Evolutionary conservation across 2,329 filamentous ascomycete species (phyloP), one percentile per base, ranked within the genome.

Genomic region (Exserohilum turcica): DNA sequence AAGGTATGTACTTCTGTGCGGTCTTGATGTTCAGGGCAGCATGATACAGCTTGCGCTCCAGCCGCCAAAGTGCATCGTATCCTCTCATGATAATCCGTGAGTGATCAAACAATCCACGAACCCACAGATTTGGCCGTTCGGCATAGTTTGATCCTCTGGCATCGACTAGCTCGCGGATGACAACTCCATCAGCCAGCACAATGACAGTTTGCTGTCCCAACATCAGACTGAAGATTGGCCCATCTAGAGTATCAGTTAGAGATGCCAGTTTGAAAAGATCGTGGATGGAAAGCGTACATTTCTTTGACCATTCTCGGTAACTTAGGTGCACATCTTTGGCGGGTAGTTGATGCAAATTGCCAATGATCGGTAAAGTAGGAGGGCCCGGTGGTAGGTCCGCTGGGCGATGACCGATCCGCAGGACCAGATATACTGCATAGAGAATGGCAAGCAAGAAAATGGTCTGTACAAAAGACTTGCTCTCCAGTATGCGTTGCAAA

Each of bases 281-380:
- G 3, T 29, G 5, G 9, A 27, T 42, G 6, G 31, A n/a, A 2
- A 9, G 13, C 37, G 27, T 43, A 49, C 47, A 49, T 36, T 49
- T 6, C 16, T 49, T 32, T 15, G 80, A 79, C 81, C 81, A 83
- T 62, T 79, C 76, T 33, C 78, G 66, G 46, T 81, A 81, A 13
- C 13, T 12, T 35, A 35, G 13, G 49, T 81, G 77, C 0, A 63
- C 64, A 35, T 79, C 65, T 9, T 68, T 42, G 1, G 62, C 65
- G 0, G 79, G 79, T 57, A 82, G 78, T 66, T 57, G 77, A 59
- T 81, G 79, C 4, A 82, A 57, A 36, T 82, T 82, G 5, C 80
- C 80, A 12, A 82, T 58, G 5, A 82, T 51, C 0, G 80, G 80
- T 3, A 81, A 31, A 0, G 79, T 80, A 3, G 78, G 79, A 6